Base-by-base conservation (phyloP, 768 basidiomycete species). In the Pisolithus albus region DNA sequence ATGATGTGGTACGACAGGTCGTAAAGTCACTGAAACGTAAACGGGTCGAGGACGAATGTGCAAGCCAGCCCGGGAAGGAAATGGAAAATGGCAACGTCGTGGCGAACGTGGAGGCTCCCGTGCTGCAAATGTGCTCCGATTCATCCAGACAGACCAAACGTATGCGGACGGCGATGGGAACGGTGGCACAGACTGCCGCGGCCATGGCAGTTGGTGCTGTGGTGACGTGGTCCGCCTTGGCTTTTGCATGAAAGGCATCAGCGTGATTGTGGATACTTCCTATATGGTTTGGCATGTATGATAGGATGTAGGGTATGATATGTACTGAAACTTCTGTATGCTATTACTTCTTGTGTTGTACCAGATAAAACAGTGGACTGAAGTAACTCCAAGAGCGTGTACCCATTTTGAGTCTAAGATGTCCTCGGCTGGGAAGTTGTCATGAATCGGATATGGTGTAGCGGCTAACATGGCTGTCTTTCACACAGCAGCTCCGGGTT, bases 151-250 rank as follows among this genome's bases (percentile, higher is more conserved):
- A 70, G 5, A 63, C 59, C 36, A 83, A 82, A 59, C 76, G 83
- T 11, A 68, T 71, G 1, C 69, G 75, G 55, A 73, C 68, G 42
- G 62, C 58, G 19, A 42, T 62, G 44, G 61, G 67, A 30, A 69
- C 72, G 5, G 67, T 81, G 34, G 75, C 72, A 37, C 80, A 80
- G 43, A 86, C 85, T 6, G 78, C 81, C 7, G 77, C 82, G 4
- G 81, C 79, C 16, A 76, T 83, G 30, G 76, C 78, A 1, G 65
- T 88, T 38, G 86, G 86, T 23, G 86, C 84, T 13, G 80, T 82
- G 11, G 82, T 80, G 3, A 76, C 86, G 2, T 88, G 86, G 86
- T 79, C 82, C 16, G 84, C 83, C 23, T 65, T 89, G 52, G 86
- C 86, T 1, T 88, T 82, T 64, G 72, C 70, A 54, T 84, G 59